phyloP scores from a whole-genome alignment of 1,284 basidiomycete species.

The Sanguinoderma infundibulare region DNA sequence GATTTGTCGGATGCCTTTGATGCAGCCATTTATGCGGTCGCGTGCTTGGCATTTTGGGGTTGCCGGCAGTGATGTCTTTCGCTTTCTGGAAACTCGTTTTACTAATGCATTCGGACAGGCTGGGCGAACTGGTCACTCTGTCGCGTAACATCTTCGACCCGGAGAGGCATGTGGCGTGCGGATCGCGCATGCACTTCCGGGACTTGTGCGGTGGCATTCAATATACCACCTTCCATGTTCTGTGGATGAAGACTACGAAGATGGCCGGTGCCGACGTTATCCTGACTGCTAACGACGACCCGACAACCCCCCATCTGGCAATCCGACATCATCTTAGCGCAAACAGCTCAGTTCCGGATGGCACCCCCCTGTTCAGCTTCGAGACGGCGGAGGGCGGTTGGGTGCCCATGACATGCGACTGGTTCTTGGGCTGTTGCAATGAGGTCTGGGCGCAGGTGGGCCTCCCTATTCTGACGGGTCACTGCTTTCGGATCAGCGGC shows the following conservation, averaged over 20 bases:
- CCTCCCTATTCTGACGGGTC: background rate
- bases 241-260: conserved; percentile 17
- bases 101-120: conserved; percentile 2
- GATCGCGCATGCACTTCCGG: background rate
- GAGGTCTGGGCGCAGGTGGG: conserved; percentile 29
- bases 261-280: background rate
- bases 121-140: conserved; percentile 20
- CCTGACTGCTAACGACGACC: background rate
- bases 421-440: conserved; percentile 31
- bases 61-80: background rate
- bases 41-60: conserved; percentile 14
- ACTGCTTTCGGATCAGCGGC: background rate
- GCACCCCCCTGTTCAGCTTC: background rate
- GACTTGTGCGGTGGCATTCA: background rate
- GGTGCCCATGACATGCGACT: conserved; percentile 17
- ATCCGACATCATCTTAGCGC: background rate
- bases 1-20: conserved; percentile 13
- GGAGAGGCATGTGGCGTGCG: background rate
- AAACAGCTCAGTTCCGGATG: background rate
- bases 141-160: conserved; percentile 7
- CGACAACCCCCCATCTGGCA: background rate
- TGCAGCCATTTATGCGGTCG: conserved; percentile 9
- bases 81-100: background rate
- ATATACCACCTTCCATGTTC: conserved; percentile 6
- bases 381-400: conserved; percentile 3